phyloP scores from a whole-genome alignment of 768 basidiomycete genomes.

The Tricholoma terreum region DNA sequence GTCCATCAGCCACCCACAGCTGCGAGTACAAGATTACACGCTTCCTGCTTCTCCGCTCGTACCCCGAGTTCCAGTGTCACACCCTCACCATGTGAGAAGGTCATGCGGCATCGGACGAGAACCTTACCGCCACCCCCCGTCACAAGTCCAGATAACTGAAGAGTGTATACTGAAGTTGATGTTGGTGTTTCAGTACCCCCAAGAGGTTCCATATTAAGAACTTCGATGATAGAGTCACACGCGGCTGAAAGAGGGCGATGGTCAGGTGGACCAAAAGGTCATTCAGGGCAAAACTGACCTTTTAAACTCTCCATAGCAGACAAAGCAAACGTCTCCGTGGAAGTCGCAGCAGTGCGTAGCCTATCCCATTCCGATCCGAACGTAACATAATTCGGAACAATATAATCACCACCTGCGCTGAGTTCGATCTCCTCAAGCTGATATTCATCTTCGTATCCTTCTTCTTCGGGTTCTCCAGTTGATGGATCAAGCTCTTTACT shows the following conservation, averaged over 20 bases:
- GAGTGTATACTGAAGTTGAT: conserved; percentile 86
- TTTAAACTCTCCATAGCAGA: conserved; percentile 91
- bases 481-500: conserved; percentile 97
- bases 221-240: conserved; percentile 93
- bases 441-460: conserved; percentile 99
- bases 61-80: conserved; percentile 92
- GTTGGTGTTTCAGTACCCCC: conserved; percentile 86
- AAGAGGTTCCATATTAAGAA: conserved; percentile 94
- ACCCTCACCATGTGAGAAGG: conserved; percentile 82
- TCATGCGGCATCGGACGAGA: conserved; percentile 93
- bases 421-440: conserved; percentile 95
- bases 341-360: conserved; percentile 68
- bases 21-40: conserved; percentile 82
- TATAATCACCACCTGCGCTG: conserved; percentile 89
- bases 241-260: conserved; percentile 60
- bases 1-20: conserved; percentile 70
- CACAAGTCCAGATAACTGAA: conserved; percentile 90
- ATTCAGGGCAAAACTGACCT: conserved; percentile 50
- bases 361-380: conserved; percentile 97
- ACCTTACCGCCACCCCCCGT: conserved; percentile 95
- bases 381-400: conserved; percentile 90
- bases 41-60: conserved; percentile 86
- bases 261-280: conserved; percentile 6
- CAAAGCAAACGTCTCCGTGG: conserved; percentile 92
- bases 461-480: conserved; percentile 93